Percentiles rank a stretch among this genome's conserved stretches.
phyloP scores from a whole-genome alignment of 75 land plant species.

The Cupressus sempervirens region DNA sequence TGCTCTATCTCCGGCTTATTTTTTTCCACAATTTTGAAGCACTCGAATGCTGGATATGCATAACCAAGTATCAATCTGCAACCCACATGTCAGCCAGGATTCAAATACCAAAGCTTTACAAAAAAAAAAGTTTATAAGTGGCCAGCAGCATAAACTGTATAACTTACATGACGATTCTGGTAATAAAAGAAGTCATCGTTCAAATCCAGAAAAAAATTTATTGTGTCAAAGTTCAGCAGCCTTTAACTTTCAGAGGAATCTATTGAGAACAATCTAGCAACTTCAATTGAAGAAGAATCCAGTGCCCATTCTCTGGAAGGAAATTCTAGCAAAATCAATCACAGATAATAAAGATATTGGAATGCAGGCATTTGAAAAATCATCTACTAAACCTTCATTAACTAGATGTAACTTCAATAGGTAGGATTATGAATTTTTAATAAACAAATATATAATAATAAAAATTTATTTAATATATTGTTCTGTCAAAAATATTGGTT shows the following conservation, averaged over 20 bases:
- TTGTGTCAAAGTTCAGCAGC: not conserved
- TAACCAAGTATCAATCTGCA: constrained; percentile 80
- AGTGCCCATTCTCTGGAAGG: not conserved
- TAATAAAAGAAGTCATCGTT: constrained; percentile 15
- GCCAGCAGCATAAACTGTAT: not conserved
- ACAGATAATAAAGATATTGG: not conserved
- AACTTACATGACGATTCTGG: constrained; percentile 13
- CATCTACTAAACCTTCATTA: not conserved
- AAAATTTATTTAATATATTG: not conserved
- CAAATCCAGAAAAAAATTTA: not conserved
- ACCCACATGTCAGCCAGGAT: not conserved
- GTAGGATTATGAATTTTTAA: not conserved
- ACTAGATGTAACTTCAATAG: not conserved
- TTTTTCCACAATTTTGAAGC: constrained; percentile 82
- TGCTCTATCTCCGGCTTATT: constrained; percentile 70
- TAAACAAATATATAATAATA: not conserved
- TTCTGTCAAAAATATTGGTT: not conserved
- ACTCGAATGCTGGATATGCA: constrained; percentile 90
- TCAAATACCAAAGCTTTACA: not conserved
- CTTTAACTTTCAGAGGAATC: not conserved
- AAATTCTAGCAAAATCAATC: not conserved
- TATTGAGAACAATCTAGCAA: not conserved
- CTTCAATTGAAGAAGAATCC: not conserved
- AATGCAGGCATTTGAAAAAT: not conserved
- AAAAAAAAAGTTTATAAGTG: too few species aligned